Evolutionary conservation across 2,329 filamentous ascomycete species (phyloP).

Genomic region (Domatiomyces globalis): DNA sequence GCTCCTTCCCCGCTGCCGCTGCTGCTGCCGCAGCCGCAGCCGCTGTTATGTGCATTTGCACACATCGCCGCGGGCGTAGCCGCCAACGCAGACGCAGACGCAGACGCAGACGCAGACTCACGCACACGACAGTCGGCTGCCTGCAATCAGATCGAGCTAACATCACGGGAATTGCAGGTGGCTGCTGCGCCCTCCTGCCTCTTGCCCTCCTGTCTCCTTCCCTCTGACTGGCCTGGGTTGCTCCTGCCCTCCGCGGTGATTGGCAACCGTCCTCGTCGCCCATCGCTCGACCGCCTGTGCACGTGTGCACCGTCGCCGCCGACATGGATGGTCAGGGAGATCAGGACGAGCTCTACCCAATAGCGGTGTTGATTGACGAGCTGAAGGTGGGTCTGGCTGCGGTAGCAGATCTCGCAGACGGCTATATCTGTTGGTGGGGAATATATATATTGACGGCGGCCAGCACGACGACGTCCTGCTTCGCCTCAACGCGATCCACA

Average conservation of each 20-base stretch:
- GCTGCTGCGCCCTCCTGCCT: neutral
- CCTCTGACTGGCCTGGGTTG: slow-evolving; percentile 20
- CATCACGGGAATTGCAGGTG: neutral
- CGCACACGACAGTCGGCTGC: neutral
- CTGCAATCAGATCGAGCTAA: neutral
- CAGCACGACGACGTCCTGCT: slow-evolving; percentile 98
- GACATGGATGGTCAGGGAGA: slow-evolving; percentile 82
- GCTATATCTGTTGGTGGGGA: too few relatives aligned
- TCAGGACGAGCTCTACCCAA: slow-evolving; percentile 98
- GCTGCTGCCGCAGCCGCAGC: too few relatives aligned
- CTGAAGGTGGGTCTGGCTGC: slow-evolving; percentile 59
- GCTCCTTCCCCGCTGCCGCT: neutral
- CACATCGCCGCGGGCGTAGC: slow-evolving; percentile 7
- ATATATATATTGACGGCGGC: slow-evolving; percentile 14
- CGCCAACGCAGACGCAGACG: neutral
- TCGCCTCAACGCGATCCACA: slow-evolving; percentile 94
- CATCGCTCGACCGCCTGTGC: slow-evolving; percentile 15
- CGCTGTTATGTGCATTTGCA: neutral
- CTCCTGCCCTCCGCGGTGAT: slow-evolving; percentile 19
- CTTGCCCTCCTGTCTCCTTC: slow-evolving; percentile 13
- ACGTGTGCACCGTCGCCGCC: slow-evolving; percentile 21
- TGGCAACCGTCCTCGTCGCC: slow-evolving; percentile 10
- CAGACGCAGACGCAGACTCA: neutral
- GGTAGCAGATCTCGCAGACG: slow-evolving; percentile 1
- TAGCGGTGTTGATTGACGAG: slow-evolving; percentile 98